Evolutionary conservation across 192 early-diverging fungal species (phyloP), one percentile per base, ranked within the genome.

Genomic region (Gigaspora rosea): DNA sequence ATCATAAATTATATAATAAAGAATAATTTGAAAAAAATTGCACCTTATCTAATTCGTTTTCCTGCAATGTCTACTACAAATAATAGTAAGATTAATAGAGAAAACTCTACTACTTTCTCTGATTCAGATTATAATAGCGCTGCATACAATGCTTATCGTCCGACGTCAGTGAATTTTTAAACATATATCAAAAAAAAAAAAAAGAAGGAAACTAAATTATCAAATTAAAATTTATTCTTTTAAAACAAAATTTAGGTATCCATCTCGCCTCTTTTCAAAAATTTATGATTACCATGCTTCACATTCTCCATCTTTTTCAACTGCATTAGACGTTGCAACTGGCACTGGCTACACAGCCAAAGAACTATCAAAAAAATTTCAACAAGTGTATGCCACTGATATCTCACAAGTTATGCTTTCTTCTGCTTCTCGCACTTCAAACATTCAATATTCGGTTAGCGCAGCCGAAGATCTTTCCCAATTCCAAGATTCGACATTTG

Each of bases 271-370:
- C 52, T 83, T 70, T 78, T 78, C 81, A 49, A 81, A 79, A 76
- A 59, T 88, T 18, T 85, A 86, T 74, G 73, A 79, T 20, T 88
- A 79, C 63, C 87, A 88, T 76, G 72, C 67, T 2, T 64, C 73
- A 8, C 62, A 81, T 59, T 71, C 79, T 63, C 80, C 83, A 5
- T 47, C 65, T 20, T 88, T 83, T 73, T 73, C 81, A 50, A 73
- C 41, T 47, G 89, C 87, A 0, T 70, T 86, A 46, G 89, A 90
- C 61, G 78, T 90, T 49, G 89, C 80, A 32, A 86, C 65, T 51
- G 89, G 89, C 20, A 90, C 89, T 27, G 89, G 89, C 6, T 86
- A 90, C 54, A 85, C 84, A 0, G 85, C 89, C 0, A 51, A 61
- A 3, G 84, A 73, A 8, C 58, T 90, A 36, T 82, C 88, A 1